Evolutionary conservation across 192 early-diverging fungal genomes (phyloP), one percentile per base, ranked within the genome.

Genomic region (Lobulomyces angularis): DNA sequence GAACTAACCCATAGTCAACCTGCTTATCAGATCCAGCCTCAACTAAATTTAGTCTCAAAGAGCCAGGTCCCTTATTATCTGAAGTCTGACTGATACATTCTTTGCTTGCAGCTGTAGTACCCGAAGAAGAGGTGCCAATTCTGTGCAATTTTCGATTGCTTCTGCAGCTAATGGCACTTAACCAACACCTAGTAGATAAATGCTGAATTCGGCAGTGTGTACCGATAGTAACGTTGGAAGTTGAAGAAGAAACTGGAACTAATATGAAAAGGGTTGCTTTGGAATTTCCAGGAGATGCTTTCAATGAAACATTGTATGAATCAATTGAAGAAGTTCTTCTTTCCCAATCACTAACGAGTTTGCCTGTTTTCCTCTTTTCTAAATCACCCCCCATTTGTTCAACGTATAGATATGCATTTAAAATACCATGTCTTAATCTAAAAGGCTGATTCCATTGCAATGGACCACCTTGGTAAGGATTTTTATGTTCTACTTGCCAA

Each of bases 251-350:
- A 28, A 58, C 56, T 11, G 31, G 55, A 5, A 7, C 32, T 41
- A 58, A 47, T 22, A 52, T 29, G 31, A 58, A 58, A 1, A 58
- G 35, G 21, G 56, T 58, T 11, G 56, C 17, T 42, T 58, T 54
- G 1, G 25, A 7, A 9, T 43, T 46, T 8, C 28, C 45, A 39
- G 12, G n/a, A 39, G 38, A 23, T 39, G 12, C 30, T 11, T 12
- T 39, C 38, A 39, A 19, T 30, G 38, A 39, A 23, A 39, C 38
- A 23, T 12, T 39, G n/a, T n/a, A n/a, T n/a, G n/a, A n/a, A n/a
- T n/a, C n/a, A n/a, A n/a, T n/a, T n/a, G n/a, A n/a, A n/a, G 30
- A 39, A 39, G 45, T 9, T 7, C 8, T 18, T 45, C 12, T 17
- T 56, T 32, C 53, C 27, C 26, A 40, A n/a, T n/a, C n/a, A n/a